Evolutionary conservation across 2,329 filamentous ascomycete species (phyloP), one percentile per base, ranked within the genome.

Genomic region (Paracoccidioides lutzii): DNA sequence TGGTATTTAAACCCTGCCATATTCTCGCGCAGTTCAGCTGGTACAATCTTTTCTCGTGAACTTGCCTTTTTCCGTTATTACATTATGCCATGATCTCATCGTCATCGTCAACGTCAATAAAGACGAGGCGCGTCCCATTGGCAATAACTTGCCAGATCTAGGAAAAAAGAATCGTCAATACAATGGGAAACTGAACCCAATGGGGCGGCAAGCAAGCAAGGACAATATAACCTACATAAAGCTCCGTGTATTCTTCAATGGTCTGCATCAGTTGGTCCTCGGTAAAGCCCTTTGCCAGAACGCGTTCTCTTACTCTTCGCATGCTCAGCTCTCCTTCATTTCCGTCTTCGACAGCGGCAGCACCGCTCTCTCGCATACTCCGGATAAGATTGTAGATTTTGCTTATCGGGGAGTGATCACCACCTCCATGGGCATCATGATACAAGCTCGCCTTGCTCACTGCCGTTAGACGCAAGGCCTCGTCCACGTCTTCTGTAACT

Each of bases 361-460:
- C 89, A 56, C 91, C 90, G 54, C 83, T 85, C 65, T 95, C 90
- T 48, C 88, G 85, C 73, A 97, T 84, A 4, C 81, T 82, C 68
- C 91, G 87, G 73, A 98, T 88, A 61, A 98, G 81, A 70, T 95
- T 93, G 74, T 95, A 97, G 65, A 98, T 97, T 71, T 88, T 88
- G 70, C 84, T 90, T 72, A 82, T 90, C 33, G 89, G 84, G 53
- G 88, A 95, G 63, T 87, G 81, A 63, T 87, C 85, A 56, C 84
- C 80, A 52, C 82, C 76, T 53, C 77, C 75, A 58, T 73, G 65
- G 67, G 79, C 77, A 60, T 94, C 88, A 37, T 84, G 81, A 66
- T 91, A 87, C 65, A 98, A 75, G 62, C 84, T 91, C 58, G 94
- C 88, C 74, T 97, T 97, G 72, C 88, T 93, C 56, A 95, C 89